Evolutionary conservation across 345 rosid genomes (phyloP), one percentile per base, ranked within the genome.

Genomic region (Aquilaria yunnanensis): DNA sequence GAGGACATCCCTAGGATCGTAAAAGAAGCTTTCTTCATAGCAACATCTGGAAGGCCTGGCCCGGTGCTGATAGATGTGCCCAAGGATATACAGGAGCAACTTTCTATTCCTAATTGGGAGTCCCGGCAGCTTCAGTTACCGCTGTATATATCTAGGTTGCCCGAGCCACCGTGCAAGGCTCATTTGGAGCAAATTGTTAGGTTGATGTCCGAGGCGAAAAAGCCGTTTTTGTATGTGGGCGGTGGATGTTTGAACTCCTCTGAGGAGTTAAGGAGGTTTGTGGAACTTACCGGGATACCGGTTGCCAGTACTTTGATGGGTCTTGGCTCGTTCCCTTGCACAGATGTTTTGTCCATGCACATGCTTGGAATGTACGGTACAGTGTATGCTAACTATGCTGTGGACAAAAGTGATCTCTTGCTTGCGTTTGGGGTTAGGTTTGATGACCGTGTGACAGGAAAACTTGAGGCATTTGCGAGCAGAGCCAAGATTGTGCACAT

Each of bases 331-430:
- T 91, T 70, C 61, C 93, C 96, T 0, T 66, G 77, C 61, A 53
- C 79, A 0, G 84, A 82, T 77, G 87, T 83, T 1, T 59, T 94
- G 68, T 91, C 99, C 0, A 64, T 94, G 60, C 87, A 79, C 47
- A 91, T 94, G 99, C 89, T 94, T 62, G 99, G 99, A 16, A 94
- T 94, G 99, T 97, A 91, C 47, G 99, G 99, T 14, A 88, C 97
- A 3, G 96, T 94, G 51, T 88, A 74, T 61, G 99, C 96, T 1
- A 94, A 94, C 64, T 90, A 94, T 78, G 80, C 97, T 14, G 93
- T 94, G 61, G 97, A 94, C 34, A 77, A 88, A 62, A 76, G 88
- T 72, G 99, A 94, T 80, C 30, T 94, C 66, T 72, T 94, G 72
- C 86, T 94, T 50, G 97, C 99, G 0, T 90, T 94, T 77, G 99